A percentile compares a stretch with the other conserved stretches of the same genome.
Conservation (phyloP, 2,329 filamentous ascomycete genomes). For the Penicillium sp. region DNA sequence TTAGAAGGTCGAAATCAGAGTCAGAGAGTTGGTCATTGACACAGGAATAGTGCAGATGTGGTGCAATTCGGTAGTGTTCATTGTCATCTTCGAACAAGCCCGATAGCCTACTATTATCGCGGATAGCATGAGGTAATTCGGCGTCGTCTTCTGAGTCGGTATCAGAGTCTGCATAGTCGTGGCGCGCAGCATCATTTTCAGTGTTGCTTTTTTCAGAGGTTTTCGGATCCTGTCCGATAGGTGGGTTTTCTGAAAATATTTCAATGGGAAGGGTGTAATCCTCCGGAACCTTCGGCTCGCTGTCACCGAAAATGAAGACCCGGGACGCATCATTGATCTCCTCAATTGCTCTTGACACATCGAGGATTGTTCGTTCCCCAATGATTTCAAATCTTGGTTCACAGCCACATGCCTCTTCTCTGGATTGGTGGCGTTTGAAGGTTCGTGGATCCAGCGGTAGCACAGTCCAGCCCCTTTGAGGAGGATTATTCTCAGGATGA, state of each 20-base stretch:
- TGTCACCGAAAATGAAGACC: slow-evolving; percentile 10
- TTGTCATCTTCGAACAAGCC: slow-evolving; percentile 18
- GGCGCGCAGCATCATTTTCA: neutral
- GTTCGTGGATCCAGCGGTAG: slow-evolving; percentile 46
- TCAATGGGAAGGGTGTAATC: slow-evolving; percentile 15
- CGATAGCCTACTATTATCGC: neutral
- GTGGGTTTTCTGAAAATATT: slow-evolving; percentile 29
- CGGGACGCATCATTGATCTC: slow-evolving; percentile 30
- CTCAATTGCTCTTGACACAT: slow-evolving; percentile 30
- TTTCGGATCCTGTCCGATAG: slow-evolving; percentile 2
- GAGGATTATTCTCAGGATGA: slow-evolving; percentile 21
- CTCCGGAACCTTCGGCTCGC: neutral
- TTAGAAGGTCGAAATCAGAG: slow-evolving; percentile 5
- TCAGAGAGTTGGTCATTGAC: slow-evolving; percentile 4
- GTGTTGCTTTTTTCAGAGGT: neutral
- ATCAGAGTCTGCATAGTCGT: neutral
- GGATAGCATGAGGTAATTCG: neutral
- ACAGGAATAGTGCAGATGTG: slow-evolving; percentile 8
- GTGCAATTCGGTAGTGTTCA: slow-evolving; percentile 3
- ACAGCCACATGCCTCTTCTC: slow-evolving; percentile 44
- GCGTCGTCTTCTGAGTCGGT: neutral
- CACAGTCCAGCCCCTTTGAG: slow-evolving; percentile 45
- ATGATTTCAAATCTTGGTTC: slow-evolving; percentile 20
- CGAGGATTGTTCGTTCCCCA: slow-evolving; percentile 24
- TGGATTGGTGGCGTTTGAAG: slow-evolving; percentile 37